Conservation (phyloP, 495 filamentous ascomycete genomes). For the Astrocystis sublimbata region DNA sequence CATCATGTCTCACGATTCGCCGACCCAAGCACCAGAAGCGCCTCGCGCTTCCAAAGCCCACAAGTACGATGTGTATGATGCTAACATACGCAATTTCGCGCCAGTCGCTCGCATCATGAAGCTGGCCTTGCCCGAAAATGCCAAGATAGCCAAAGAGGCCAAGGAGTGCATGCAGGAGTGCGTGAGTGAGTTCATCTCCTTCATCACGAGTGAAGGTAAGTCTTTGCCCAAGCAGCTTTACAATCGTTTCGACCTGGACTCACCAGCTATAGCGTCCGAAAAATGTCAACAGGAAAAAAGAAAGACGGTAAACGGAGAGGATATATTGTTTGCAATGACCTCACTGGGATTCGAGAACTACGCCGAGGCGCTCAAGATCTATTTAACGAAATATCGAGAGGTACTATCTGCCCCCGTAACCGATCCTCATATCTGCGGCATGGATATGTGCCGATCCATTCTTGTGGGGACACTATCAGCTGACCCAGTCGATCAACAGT, state of each 20-base stretch:
- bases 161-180: slow-evolving; percentile 99
- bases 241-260: slow-evolving; percentile 21
- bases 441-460: slow-evolving; percentile 3
- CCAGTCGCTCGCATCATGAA: slow-evolving; percentile 99
- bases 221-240: slow-evolving; percentile 20
- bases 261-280: slow-evolving; percentile 74
- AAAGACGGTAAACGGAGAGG: slow-evolving; percentile 98
- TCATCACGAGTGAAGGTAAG: slow-evolving; percentile 97
- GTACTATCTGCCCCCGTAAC: slow-evolving; percentile 58
- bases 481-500: slow-evolving; percentile 54
- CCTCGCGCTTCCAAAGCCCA: slow-evolving; percentile 47
- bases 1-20: slow-evolving; percentile 57
- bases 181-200: slow-evolving; percentile 99
- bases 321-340: slow-evolving; percentile 98
- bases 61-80: slow-evolving; percentile 60
- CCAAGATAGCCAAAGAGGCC: slow-evolving; percentile 98
- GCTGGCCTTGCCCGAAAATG: slow-evolving; percentile 91
- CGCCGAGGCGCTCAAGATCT: slow-evolving; percentile 95
- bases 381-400: slow-evolving; percentile 95
- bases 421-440: not conserved
- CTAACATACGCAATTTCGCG: slow-evolving; percentile 87
- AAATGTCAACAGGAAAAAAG: slow-evolving; percentile 99
- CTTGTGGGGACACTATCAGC: slow-evolving; percentile 2
- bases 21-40: slow-evolving; percentile 48
- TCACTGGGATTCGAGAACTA: slow-evolving; percentile 99